Percentiles rank a stretch among this genome's conserved stretches.
Evolutionary conservation across 2,329 filamentous ascomycete species (phyloP).

Genomic region (Xylariomycetidae sp.): DNA sequence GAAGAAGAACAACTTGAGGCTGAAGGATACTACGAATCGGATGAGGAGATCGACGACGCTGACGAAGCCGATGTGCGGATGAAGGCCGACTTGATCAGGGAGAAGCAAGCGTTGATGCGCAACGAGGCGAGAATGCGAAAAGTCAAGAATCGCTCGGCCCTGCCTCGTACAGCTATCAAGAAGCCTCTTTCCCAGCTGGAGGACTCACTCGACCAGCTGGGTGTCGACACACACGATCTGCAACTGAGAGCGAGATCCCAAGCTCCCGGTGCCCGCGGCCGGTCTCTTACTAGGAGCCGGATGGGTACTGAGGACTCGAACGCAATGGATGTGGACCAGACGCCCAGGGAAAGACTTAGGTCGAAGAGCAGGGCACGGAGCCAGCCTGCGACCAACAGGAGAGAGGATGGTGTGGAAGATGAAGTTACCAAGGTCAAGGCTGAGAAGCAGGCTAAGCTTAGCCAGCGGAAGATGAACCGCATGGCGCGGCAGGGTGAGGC

Average conservation of each 20-base stretch:
- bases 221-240: constrained; percentile 74
- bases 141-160: constrained; percentile 94
- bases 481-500: constrained; percentile 96
- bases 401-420: constrained; percentile 70
- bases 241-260: constrained; percentile 65
- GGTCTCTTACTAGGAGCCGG: constrained; percentile 59
- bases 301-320: constrained; percentile 59
- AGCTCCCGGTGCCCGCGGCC: constrained; percentile 63
- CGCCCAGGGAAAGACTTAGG: constrained; percentile 54
- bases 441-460: constrained; percentile 78
- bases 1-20: constrained; percentile 90
- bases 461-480: constrained; percentile 97
- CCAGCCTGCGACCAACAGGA: constrained; percentile 58
- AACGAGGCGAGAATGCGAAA: constrained; percentile 96
- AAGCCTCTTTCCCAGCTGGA: constrained; percentile 85
- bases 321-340: constrained; percentile 68
- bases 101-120: constrained; percentile 86
- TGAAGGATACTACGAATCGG: constrained; percentile 90
- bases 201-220: constrained; percentile 74
- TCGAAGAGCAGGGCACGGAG: constrained; percentile 67
- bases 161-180: constrained; percentile 75
- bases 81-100: constrained; percentile 92
- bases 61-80: constrained; percentile 81
- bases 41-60: constrained; percentile 74
- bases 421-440: constrained; percentile 66